Base-by-base conservation (phyloP, 352 stramenopile genomes). In the Pythium aristosporum region DNA sequence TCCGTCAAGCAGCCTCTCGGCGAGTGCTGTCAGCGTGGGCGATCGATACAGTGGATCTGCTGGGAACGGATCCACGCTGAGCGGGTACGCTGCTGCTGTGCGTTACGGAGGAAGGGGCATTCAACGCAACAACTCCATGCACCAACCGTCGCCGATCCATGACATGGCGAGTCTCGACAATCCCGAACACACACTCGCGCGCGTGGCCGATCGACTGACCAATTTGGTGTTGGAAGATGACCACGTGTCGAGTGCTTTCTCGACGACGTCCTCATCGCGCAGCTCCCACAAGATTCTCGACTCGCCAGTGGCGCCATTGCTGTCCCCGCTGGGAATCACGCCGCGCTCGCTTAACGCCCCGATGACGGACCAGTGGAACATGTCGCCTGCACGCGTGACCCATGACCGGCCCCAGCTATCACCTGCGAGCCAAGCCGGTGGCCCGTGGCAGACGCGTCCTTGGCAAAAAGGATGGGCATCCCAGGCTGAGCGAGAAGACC, bases 31-130 rank as follows among this genome's bases (percentile, higher is more conserved):
- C 46, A 63, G 58, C 21, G 36, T 71, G 25, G 57, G 37, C 25
- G 63, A 67, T 65, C 72, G 43, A 54, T 67, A 58, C 34, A 69
- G n/a, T 59, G 60, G 56, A 11, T 46, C 49, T 28, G n/a, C 61
- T n/a, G 43, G 46, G 1, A 91, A 82, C 65, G 77, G 77, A 0
- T 77, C 39, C 18, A 46, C 80, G 16, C 55, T 96, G 5, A 67
- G 76, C 21, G 87, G 87, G 16, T 96, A 96, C 44, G 87, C 87
- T 56, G 87, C 87, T 0, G 87, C 84, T 21, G 87, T 96, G 47
- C 85, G 87, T 1, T 96, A 78, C 55, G 87, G 86, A 21, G 64
- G 69, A 53, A 68, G 84, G 32, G 65, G 63, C 0, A 61, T 85
- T 39, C 63, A 72, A 53, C 28, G 63, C 23, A 86, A 79, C 49